Evolutionary conservation across 164 flowering plant genomes (phyloP), one percentile per base, ranked within the genome.

Genomic region (Euptelea pleiosperma): DNA sequence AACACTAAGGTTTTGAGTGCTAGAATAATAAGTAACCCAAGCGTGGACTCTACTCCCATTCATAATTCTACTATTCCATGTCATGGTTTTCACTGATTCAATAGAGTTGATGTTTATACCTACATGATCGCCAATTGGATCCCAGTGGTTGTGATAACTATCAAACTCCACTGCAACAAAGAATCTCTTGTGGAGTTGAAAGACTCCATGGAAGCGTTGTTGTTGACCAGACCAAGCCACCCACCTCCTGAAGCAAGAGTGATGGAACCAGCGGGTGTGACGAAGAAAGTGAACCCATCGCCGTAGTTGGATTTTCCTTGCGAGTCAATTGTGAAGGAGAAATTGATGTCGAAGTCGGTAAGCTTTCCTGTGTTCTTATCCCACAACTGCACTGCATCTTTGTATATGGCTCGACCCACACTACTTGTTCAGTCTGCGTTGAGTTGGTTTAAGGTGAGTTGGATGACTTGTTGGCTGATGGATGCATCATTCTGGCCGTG

Each of bases 281-380:
- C 61, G 58, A 73, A 73, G 64, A 77, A 73, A 28, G 75, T 61
- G 6, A 77, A 9, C 2, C 81, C 78, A 18, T 69, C 51, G 40
- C 71, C 75, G 16, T 52, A 56, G 1, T 8, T 1, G 5, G 63
- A 8, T 3, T 19, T 2, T 6, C 42, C 24, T 15, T 1, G 45
- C 0, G 65, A 62, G 61, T 69, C 73, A 6, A 83, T 64, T 41
- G 22, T 42, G 61, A 80, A 74, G 53, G 81, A 36, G 60, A 77
- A 84, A 41, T 48, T 70, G 4, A 83, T 68, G 0, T 71, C 53
- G 74, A 84, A 80, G 51, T 82, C 78, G 0, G 83, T 4, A 5
- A 52, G 45, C 2, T 26, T 58, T 8, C 48, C 22, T 8, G 63
- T 58, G 21, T 58, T 1, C 4, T 16, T 9, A 30, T 65, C 63